Percentiles rank a stretch among this genome's conserved stretches.
Evolutionary conservation across 169 alveolate genomes (phyloP).

Genomic region (Blepharisma undulans): DNA sequence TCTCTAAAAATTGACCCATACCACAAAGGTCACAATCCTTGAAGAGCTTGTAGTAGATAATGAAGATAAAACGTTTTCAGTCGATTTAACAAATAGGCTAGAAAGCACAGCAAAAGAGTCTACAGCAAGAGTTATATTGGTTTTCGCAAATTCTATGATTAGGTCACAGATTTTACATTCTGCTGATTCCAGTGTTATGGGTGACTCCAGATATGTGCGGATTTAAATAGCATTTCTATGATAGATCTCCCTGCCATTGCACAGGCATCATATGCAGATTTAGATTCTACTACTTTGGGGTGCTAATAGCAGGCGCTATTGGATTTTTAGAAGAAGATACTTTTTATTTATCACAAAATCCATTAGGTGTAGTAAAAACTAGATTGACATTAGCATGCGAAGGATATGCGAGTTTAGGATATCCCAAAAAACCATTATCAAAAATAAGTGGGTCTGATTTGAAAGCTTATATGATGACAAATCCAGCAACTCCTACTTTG

Average conservation of each 20-base stretch:
- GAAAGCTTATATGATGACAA: background rate
- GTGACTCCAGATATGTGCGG: slow-evolving; percentile 35
- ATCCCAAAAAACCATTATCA: background rate
- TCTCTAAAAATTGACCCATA: no score
- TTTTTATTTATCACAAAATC: background rate
- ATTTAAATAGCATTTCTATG: slow-evolving; percentile 27
- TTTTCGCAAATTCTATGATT: background rate
- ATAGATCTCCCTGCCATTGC: background rate
- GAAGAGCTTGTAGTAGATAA: background rate
- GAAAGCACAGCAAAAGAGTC: slow-evolving; percentile 34
- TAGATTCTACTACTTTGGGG: background rate
- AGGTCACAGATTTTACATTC: slow-evolving; percentile 18
- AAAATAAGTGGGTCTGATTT: background rate
- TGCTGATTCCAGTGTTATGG: slow-evolving; percentile 36
- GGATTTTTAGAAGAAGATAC: slow-evolving; percentile 4
- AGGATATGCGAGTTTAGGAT: background rate
- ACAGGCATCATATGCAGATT: slow-evolving; percentile 2
- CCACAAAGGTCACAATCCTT: no score
- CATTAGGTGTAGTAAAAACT: background rate
- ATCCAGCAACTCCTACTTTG: background rate
- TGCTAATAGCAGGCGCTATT: slow-evolving; percentile 34
- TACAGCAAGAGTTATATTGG: slow-evolving; percentile 27
- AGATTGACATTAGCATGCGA: background rate
- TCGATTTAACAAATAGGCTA: background rate
- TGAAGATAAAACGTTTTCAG: background rate